A percentile compares a stretch with the other conserved stretches of the same genome.
phyloP scores from a whole-genome alignment of 2,329 filamentous ascomycete genomes.

The Fusarium marasasianum region DNA sequence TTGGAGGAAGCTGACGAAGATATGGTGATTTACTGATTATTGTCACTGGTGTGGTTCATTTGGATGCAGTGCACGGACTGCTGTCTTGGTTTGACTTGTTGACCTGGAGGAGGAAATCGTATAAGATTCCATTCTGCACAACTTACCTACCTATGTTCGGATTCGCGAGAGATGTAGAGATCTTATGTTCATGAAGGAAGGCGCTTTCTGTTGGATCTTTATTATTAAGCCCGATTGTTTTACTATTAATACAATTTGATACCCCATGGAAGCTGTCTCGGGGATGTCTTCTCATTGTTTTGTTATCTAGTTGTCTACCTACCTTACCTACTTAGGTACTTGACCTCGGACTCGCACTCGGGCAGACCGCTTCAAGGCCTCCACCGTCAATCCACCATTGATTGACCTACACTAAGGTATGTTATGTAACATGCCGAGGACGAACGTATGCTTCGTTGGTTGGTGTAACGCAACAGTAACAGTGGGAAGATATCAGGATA shows the following conservation, averaged over 20 bases:
- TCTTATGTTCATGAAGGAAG: not conserved
- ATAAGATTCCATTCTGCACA: not conserved
- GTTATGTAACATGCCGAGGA: conserved; percentile 19
- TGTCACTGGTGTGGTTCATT: not conserved
- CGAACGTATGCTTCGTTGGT: conserved; percentile 7
- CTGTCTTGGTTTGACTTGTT: not conserved
- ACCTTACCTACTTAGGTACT: not conserved
- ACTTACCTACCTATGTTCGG: not conserved
- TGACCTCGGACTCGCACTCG: not conserved
- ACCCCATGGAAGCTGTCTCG: not conserved
- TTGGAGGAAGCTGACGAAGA: conserved; percentile 89
- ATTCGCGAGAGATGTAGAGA: not conserved
- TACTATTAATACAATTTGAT: conserved; percentile 18
- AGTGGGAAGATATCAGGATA: not conserved
- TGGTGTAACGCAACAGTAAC: conserved; percentile 17
- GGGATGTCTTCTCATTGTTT: not conserved
- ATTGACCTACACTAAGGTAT: not conserved
- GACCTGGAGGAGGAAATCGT: not conserved
- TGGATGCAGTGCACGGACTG: not conserved
- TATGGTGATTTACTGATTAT: conserved; percentile 82
- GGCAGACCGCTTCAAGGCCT: conserved; percentile 13
- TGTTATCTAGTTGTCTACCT: not conserved
- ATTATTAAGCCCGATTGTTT: not conserved
- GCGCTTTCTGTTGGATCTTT: conserved; percentile 4
- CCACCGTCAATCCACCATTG: conserved; percentile 7